Percentiles rank a stretch among this genome's conserved stretches.
Evolutionary conservation across 2,329 filamentous ascomycete genomes (phyloP).

Genomic region (Sclerotinia subarctica): DNA sequence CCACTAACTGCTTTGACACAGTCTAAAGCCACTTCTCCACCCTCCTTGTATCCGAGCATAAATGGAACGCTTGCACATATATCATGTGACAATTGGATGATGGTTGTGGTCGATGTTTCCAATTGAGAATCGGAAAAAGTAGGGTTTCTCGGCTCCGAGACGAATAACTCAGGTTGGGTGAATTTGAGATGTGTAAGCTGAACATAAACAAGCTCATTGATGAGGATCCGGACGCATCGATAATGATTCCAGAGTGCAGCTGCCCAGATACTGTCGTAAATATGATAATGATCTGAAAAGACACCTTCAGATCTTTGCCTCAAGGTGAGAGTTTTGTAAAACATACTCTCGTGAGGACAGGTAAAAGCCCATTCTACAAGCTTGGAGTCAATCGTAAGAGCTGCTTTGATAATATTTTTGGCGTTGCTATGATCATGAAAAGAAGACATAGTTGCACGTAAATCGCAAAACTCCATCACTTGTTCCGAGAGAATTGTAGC

Average conservation of each 20-base stretch:
- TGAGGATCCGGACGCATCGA: constrained; percentile 30
- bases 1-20: constrained; percentile 28
- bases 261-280: constrained; percentile 31
- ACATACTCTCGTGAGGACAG: constrained; percentile 23
- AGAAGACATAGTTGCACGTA: constrained; percentile 30
- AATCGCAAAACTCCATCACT: constrained; percentile 35
- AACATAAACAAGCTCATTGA: constrained; percentile 32
- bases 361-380: constrained; percentile 26
- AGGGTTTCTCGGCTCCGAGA: not conserved
- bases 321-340: constrained; percentile 27
- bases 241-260: constrained; percentile 36
- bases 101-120: constrained; percentile 22
- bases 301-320: constrained; percentile 25
- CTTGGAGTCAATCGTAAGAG: constrained; percentile 27
- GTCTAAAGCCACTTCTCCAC: constrained; percentile 9
- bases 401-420: constrained; percentile 24
- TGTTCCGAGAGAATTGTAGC: constrained; percentile 44
- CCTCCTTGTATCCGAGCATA: constrained; percentile 26
- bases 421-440: constrained; percentile 32
- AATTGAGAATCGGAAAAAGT: constrained; percentile 26
- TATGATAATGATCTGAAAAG: constrained; percentile 34
- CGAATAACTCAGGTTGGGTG: constrained; percentile 16
- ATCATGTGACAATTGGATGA: constrained; percentile 30
- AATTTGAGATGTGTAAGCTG: constrained; percentile 28
- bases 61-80: constrained; percentile 34